phyloP scores from a whole-genome alignment of 2,329 filamentous ascomycete genomes.

The Colletotrichum sp. region DNA sequence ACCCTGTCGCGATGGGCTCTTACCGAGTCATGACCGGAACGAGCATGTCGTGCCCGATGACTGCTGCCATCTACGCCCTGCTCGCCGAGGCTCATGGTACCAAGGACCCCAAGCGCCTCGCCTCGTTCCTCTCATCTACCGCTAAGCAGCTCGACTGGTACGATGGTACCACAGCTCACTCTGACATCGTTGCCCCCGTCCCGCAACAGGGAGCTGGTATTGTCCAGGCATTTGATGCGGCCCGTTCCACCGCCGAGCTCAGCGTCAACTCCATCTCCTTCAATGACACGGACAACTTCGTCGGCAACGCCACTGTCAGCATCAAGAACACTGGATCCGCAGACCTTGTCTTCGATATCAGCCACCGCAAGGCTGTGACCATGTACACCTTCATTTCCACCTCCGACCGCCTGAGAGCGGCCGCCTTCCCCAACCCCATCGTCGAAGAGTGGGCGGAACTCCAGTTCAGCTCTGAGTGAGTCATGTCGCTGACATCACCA shows the following conservation, averaged over 20 bases:
- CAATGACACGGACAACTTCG: conserved; percentile 66
- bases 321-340: conserved; percentile 58
- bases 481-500: neutral
- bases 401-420: conserved; percentile 34
- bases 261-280: conserved; percentile 62
- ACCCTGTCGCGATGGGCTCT: conserved; percentile 47
- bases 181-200: conserved; percentile 53
- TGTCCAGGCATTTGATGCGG: conserved; percentile 64
- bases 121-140: conserved; percentile 53
- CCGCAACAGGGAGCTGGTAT: conserved; percentile 66
- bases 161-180: conserved; percentile 37
- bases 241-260: conserved; percentile 58
- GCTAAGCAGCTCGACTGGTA: conserved; percentile 55
- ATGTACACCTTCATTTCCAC: conserved; percentile 53
- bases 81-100: conserved; percentile 55
- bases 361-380: conserved; percentile 54
- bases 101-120: conserved; percentile 52
- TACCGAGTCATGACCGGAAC: conserved; percentile 63
- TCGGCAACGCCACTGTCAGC: conserved; percentile 52
- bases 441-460: conserved; percentile 45
- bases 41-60: conserved; percentile 64
- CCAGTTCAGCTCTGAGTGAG: conserved; percentile 36
- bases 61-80: conserved; percentile 60
- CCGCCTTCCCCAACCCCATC: conserved; percentile 50
- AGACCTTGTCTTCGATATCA: conserved; percentile 55